phyloP scores from a whole-genome alignment of 2,329 filamentous ascomycete species.

The Aspergillus caelatus region DNA sequence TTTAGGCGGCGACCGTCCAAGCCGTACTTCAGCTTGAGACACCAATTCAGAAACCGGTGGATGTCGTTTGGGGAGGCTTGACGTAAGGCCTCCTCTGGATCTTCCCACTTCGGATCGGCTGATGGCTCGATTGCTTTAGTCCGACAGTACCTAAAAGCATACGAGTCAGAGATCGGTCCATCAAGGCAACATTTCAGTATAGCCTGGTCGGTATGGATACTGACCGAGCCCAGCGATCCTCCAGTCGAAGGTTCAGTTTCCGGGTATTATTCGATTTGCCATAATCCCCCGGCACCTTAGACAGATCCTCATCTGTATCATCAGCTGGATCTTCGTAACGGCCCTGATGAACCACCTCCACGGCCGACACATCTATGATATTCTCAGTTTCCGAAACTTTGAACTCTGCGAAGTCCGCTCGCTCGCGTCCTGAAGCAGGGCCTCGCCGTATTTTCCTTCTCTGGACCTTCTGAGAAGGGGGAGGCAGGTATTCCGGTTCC shows the following conservation, averaged over 20 bases:
- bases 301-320: constrained; percentile 26
- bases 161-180: background rate
- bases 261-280: constrained; percentile 20
- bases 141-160: constrained; percentile 19
- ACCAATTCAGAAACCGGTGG: constrained; percentile 26
- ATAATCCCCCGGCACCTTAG: constrained; percentile 24
- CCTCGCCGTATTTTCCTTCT: background rate
- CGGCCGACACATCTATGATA: background rate
- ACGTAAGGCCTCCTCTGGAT: constrained; percentile 19
- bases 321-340: constrained; percentile 15
- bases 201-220: background rate
- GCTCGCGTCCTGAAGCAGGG: background rate
- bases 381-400: background rate
- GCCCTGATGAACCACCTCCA: background rate
- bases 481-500: background rate
- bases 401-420: background rate
- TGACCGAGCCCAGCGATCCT: constrained; percentile 21
- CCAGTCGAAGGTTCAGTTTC: constrained; percentile 17
- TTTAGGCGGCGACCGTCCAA: constrained; percentile 15
- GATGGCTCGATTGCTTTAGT: constrained; percentile 21
- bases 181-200: background rate
- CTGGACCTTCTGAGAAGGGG: background rate
- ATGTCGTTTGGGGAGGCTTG: constrained; percentile 23
- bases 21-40: constrained; percentile 22
- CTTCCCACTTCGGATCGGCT: constrained; percentile 20